Base-by-base conservation (phyloP, 2,329 filamentous ascomycete species). In the Fusarium napiforme region DNA sequence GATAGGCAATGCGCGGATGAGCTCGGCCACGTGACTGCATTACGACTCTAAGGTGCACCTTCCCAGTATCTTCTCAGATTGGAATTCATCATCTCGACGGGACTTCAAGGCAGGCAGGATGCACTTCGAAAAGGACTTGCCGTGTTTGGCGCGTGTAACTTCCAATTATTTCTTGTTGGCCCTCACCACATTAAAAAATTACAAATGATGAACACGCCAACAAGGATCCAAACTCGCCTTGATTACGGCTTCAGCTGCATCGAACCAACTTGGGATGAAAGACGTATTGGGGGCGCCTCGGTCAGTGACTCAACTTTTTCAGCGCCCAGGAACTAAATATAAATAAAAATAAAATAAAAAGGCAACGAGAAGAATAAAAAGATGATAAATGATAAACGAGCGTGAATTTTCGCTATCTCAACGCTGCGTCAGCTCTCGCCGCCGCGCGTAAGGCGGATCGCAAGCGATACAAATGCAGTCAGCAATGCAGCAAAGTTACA, bases 21-120 rank as follows among this genome's bases (percentile, higher is more conserved):
- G 15, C 5, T 36, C 9, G 23, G 47, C 37, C 69, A 72, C 69
- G 69, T 69, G 67, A 69, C 67, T 45, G 5, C 21, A 18, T 26
- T 26, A 50, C 50, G 28, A 39, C 42, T 49, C 18, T 19, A 43
- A 47, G 36, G 43, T 34, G 59, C 67, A 65, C 67, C 52, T 69
- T 52, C 45, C 43, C 21, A 36, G 36, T 36, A 16, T 52, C 26
- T 46, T 30, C 19, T 19, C 16, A 34, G 43, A 46, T n/a, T 15
- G 26, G 26, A 47, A 16, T 30, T 47, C 45, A 47, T 28, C 32
- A 37, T 50, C 42, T 34, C 28, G 14, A 28, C 28, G 28, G 28
- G 28, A 26, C 30, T 42, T 40, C 19, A 50, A 37, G 56, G 42
- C 32, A 49, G 55, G 30, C 14, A 42, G 37, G 23, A 57, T 26